Percentiles rank a stretch among this genome's conserved stretches.
These are phyloP conservation scores for Paramecium sexaurelia DNA, from an alignment of 73 alveolate species.

Conservation along the genomic window DNA sequence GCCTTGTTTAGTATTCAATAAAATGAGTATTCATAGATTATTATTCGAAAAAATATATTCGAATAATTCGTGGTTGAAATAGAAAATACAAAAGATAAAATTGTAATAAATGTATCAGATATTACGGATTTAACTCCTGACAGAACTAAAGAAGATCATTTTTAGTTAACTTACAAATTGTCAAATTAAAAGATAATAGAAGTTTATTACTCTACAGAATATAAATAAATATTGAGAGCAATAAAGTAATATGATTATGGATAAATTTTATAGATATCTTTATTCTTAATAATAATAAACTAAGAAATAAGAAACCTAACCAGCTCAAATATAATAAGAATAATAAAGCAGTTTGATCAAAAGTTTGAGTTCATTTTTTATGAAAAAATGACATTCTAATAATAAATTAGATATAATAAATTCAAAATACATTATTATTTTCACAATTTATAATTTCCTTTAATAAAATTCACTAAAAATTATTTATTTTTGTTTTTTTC, in stretches of 20 bases:
- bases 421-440: conserved; percentile 12
- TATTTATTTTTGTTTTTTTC: background rate
- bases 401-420: background rate
- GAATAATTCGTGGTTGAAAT: conserved; percentile 8
- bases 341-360: background rate
- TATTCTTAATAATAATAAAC: conserved; percentile 10
- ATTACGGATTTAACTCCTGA: conserved; percentile 21
- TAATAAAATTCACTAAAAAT: background rate
- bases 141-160: conserved; percentile 29
- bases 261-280: background rate
- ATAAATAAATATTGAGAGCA: background rate
- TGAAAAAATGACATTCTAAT: conserved; percentile 27
- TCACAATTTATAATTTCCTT: conserved; percentile 1
- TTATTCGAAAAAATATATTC: background rate
- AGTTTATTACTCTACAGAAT: background rate
- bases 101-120: background rate
- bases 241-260: background rate
- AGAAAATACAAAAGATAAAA: conserved; percentile 30
- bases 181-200: background rate
- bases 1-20: background rate
- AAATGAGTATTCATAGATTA: background rate
- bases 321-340: background rate
- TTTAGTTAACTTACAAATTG: conserved; percentile 8
- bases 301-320: background rate
- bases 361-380: conserved; percentile 46